Evolutionary conservation across 108 stramenopile species (phyloP).

Genomic region (Aurantiochytrium sp.): DNA sequence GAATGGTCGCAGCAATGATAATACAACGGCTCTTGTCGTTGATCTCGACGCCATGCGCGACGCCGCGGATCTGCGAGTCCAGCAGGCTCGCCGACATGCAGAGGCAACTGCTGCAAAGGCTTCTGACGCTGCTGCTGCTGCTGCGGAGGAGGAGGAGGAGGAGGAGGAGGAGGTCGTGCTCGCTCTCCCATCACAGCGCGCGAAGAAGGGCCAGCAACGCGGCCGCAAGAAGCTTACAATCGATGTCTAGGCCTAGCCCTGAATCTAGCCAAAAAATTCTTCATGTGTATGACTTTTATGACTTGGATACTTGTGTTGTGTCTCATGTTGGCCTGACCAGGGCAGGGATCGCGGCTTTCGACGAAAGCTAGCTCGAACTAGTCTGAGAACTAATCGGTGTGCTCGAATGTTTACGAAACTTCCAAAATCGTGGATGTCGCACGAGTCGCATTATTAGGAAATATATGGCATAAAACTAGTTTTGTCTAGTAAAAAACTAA

Average conservation of each 20-base stretch:
- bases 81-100: background rate
- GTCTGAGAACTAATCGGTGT: no score
- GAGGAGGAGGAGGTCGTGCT: background rate
- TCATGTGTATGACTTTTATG: no score
- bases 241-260: background rate
- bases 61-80: background rate
- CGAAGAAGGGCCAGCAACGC: background rate
- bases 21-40: background rate
- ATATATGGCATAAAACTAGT: no score
- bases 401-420: no score
- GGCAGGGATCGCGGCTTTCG: no score
- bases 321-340: no score
- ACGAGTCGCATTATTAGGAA: no score
- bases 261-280: no score
- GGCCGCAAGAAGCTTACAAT: background rate
- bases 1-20: slow-evolving; percentile 2
- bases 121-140: background rate
- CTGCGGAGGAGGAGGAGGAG: background rate
- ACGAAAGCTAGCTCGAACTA: no score
- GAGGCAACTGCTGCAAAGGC: background rate
- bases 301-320: no score
- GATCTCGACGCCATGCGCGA: background rate
- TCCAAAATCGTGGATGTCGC: no score
- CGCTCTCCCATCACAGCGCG: background rate
- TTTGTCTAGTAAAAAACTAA: no score